Evolutionary conservation across 805 yeast genomes (phyloP).

Genomic region (Yarrowia sp.): DNA sequence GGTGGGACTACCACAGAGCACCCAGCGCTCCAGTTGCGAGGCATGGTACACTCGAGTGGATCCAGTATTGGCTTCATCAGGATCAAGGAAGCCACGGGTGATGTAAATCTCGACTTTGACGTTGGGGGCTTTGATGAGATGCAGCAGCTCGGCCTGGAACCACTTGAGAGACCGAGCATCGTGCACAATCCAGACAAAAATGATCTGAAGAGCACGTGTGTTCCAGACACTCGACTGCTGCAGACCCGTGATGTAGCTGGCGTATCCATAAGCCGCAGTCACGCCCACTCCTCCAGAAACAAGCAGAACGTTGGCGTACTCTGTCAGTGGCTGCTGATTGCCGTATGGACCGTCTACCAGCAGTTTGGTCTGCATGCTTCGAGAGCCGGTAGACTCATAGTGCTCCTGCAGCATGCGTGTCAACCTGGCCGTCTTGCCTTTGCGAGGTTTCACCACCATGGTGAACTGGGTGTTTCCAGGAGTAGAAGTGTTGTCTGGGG

Average conservation of each 20-base stretch:
- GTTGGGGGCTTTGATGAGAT: slow-evolving; percentile 23
- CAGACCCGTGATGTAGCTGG: slow-evolving; percentile 11
- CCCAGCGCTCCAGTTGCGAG: slow-evolving; percentile 25
- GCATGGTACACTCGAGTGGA: slow-evolving; percentile 27
- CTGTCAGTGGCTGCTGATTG: slow-evolving; percentile 7
- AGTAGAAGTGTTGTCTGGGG: slow-evolving; percentile 17
- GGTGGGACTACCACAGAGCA: slow-evolving; percentile 23
- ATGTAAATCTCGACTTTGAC: slow-evolving; percentile 27
- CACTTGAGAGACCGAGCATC: slow-evolving; percentile 19
- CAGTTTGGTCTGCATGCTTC: slow-evolving; percentile 12
- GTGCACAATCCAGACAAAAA: slow-evolving; percentile 23
- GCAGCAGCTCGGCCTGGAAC: slow-evolving; percentile 27
- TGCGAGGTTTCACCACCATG: slow-evolving; percentile 32
- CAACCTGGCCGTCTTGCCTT: slow-evolving; percentile 16
- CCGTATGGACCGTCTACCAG: slow-evolving; percentile 31
- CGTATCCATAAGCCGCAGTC: slow-evolving; percentile 30
- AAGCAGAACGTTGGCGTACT: slow-evolving; percentile 24
- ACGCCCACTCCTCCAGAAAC: slow-evolving; percentile 22
- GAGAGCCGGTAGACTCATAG: slow-evolving; percentile 19
- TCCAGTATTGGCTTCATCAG: neutral
- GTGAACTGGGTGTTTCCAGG: slow-evolving; percentile 27
- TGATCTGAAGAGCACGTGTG: slow-evolving; percentile 13
- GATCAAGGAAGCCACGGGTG: slow-evolving; percentile 11
- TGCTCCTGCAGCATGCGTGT: slow-evolving; percentile 28
- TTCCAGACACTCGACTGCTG: slow-evolving; percentile 1